A percentile compares a stretch with the other conserved stretches of the same genome.
Conservation (phyloP, 169 alveolate species). For the Plasmodium fragile region DNA sequence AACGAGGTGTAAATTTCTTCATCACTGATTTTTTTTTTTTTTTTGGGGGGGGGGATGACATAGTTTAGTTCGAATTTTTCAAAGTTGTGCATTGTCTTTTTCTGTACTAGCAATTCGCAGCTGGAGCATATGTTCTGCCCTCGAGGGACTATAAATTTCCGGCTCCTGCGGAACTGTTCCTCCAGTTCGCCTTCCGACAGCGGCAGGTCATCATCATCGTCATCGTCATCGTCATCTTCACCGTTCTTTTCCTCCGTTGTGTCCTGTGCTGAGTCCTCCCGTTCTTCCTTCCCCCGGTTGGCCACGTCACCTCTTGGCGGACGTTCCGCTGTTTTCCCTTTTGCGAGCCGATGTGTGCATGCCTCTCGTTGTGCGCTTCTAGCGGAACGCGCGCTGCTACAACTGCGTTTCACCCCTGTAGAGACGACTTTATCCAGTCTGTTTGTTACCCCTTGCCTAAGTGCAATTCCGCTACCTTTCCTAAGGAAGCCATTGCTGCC, state of each 20-base stretch:
- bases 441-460: not conserved
- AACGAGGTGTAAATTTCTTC: constrained; percentile 49
- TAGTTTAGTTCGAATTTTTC: constrained; percentile 62
- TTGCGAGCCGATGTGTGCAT: not conserved
- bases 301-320: not conserved
- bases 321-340: not conserved
- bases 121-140: constrained; percentile 33
- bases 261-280: not conserved
- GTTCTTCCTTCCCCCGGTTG: not conserved
- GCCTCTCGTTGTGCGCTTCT: not conserved
- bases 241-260: not conserved
- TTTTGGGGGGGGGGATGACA: constrained; percentile 37
- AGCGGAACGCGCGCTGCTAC: not conserved
- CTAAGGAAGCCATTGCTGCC: not conserved
- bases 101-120: constrained; percentile 25
- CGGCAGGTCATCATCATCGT: not conserved
- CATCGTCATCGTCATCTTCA: not conserved
- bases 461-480: not conserved
- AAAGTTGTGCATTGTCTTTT: constrained; percentile 27
- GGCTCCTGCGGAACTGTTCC: constrained; percentile 11
- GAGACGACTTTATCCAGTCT: not conserved
- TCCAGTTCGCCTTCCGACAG: constrained; percentile 25
- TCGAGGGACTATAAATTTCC: constrained; percentile 21
- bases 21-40: constrained; percentile 9
- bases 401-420: not conserved